Evolutionary conservation across 2,329 filamentous ascomycete genomes (phyloP).

Genomic region (Ambrosiella xylebori): DNA sequence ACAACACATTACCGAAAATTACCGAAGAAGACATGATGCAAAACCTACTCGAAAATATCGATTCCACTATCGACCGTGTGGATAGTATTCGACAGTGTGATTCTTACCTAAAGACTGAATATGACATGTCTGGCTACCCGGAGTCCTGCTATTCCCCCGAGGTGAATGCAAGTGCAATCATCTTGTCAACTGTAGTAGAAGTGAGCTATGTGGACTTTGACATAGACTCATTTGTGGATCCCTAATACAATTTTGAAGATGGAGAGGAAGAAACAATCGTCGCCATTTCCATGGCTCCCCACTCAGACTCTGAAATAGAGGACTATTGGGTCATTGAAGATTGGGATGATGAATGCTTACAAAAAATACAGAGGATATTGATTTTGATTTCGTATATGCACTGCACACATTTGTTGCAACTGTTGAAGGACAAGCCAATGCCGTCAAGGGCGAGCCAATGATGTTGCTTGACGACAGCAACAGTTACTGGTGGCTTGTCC

Average conservation of each 20-base stretch:
- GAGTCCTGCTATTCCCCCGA: neutral
- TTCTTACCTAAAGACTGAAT: neutral
- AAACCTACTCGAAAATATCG: neutral
- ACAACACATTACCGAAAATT: too few species aligned
- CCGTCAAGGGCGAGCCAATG: slow-evolving; percentile 97
- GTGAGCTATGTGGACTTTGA: slow-evolving; percentile 1
- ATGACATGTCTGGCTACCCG: neutral
- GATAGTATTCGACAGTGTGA: neutral
- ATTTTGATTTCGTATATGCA: slow-evolving; percentile 98
- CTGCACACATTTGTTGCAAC: slow-evolving; percentile 95
- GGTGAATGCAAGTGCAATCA: slow-evolving; percentile 7
- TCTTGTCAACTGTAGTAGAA: slow-evolving; percentile 4
- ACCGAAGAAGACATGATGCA: neutral
- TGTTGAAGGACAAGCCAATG: slow-evolving; percentile 95
- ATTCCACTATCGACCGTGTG: neutral
- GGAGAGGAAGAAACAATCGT: neutral
- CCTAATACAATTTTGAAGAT: neutral
- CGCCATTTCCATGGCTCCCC: neutral
- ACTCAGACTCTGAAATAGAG: neutral
- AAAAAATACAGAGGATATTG: slow-evolving; percentile 86
- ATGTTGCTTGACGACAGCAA: slow-evolving; percentile 95
- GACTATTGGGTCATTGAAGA: slow-evolving; percentile 40
- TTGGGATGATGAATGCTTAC: slow-evolving; percentile 74
- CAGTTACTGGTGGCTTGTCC: slow-evolving; percentile 98
- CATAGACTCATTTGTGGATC: neutral